These are phyloP conservation scores for Calendula officinalis DNA, from an alignment of 129 eudicot species.

Conservation along the genomic window DNA sequence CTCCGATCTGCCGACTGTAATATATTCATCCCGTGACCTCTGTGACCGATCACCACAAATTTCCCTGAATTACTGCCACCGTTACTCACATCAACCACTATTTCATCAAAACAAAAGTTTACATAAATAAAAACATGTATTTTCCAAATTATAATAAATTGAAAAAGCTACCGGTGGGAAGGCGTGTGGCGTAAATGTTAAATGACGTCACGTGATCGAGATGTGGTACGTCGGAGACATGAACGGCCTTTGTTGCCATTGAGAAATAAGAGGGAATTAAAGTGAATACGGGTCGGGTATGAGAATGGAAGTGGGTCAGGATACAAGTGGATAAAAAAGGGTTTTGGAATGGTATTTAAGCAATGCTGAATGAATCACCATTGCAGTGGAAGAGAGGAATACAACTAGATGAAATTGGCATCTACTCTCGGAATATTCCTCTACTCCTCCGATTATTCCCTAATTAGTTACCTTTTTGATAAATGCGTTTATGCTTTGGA, in stretches of 20 bases:
- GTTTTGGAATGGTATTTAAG: constrained; percentile 39
- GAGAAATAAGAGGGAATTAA: neutral
- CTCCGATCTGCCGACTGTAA: constrained; percentile 78
- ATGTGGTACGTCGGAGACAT: constrained; percentile 82
- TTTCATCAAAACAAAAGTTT: neutral
- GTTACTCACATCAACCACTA: constrained; percentile 50
- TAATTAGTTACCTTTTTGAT: constrained; percentile 19
- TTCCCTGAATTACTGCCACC: constrained; percentile 34
- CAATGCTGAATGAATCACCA: constrained; percentile 15
- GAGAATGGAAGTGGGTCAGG: constrained; percentile 1
- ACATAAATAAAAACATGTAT: neutral
- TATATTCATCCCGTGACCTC: constrained; percentile 89
- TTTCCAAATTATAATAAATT: neutral
- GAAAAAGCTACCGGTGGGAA: constrained; percentile 38
- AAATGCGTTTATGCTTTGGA: constrained; percentile 33
- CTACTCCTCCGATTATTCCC: constrained; percentile 9
- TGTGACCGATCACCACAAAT: constrained; percentile 80
- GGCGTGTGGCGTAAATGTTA: constrained; percentile 41
- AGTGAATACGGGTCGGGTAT: neutral
- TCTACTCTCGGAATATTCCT: constrained; percentile 43
- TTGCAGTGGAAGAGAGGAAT: constrained; percentile 8
- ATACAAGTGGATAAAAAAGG: constrained; percentile 19
- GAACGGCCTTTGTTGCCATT: constrained; percentile 92
- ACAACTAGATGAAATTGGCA: constrained; percentile 25
- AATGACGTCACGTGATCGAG: constrained; percentile 66